Conservation (phyloP, 352 stramenopile genomes). For the Nothophytophthora sp. region DNA sequence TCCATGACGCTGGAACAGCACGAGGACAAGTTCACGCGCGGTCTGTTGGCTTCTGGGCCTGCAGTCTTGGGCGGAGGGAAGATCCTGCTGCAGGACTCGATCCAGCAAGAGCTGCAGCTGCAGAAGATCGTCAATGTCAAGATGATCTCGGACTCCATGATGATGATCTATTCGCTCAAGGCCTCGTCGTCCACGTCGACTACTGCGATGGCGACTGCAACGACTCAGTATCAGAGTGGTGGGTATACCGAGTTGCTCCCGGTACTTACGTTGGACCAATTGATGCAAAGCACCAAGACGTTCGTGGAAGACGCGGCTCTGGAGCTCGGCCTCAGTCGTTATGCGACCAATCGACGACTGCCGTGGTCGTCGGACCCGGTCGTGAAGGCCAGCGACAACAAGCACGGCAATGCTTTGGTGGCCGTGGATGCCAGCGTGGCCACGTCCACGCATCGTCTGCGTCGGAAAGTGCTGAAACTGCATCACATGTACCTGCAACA, state of each 20-base stretch:
- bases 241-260: constrained; percentile 15
- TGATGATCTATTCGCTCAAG: constrained; percentile 27
- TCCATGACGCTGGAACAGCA: constrained; percentile 39
- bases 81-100: constrained; percentile 22
- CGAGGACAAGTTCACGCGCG: constrained; percentile 43
- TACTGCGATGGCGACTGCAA: neutral
- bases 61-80: constrained; percentile 28
- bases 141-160: constrained; percentile 44
- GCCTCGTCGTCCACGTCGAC: neutral
- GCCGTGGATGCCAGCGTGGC: constrained; percentile 47
- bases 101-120: constrained; percentile 52
- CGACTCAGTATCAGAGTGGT: neutral
- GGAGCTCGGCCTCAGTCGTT: constrained; percentile 41
- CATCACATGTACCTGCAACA: constrained; percentile 48
- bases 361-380: constrained; percentile 46
- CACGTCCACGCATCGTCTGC: constrained; percentile 50
- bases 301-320: constrained; percentile 51
- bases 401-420: constrained; percentile 22
- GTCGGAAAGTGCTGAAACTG: constrained; percentile 59
- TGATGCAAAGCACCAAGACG: too few species aligned
- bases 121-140: constrained; percentile 52
- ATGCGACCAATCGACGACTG: constrained; percentile 23
- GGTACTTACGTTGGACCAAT: constrained; percentile 33
- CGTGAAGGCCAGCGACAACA: constrained; percentile 8
- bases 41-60: constrained; percentile 36